Evolutionary conservation across 768 basidiomycete species (phyloP).

Genomic region (Mycena kentingensis): DNA sequence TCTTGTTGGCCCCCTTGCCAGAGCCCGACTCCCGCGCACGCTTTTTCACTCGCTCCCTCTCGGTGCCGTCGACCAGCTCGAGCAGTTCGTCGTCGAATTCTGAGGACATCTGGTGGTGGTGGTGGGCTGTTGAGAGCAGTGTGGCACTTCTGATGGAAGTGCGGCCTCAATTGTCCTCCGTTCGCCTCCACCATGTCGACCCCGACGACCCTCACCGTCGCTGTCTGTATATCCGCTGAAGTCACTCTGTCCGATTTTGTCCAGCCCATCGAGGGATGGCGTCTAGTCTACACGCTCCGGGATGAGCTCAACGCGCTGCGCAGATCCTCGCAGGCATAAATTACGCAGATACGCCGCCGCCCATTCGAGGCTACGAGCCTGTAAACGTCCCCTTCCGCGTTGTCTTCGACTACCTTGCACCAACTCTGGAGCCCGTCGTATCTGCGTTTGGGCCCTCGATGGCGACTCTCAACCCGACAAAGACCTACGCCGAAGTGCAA

Average conservation of each 20-base stretch:
- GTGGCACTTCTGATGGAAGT: neutral
- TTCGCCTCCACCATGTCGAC: neutral
- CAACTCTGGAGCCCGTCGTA: constrained; percentile 22
- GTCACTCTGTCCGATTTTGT: constrained; percentile 25
- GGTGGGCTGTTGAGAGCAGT: too few species aligned
- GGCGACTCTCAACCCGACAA: constrained; percentile 23
- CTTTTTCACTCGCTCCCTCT: too few species aligned
- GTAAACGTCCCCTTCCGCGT: constrained; percentile 17
- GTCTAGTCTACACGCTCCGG: too few species aligned
- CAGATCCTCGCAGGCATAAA: constrained; percentile 22
- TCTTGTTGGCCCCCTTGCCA: constrained; percentile 50
- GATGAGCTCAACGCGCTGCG: too few species aligned
- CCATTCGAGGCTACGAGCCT: neutral
- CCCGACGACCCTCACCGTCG: constrained; percentile 20
- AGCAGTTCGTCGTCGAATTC: constrained; percentile 71
- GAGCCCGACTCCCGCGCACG: constrained; percentile 49
- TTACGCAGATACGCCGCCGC: neutral
- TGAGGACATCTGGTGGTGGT: constrained; percentile 14
- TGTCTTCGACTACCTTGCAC: constrained; percentile 24
- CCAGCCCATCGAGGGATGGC: constrained; percentile 23
- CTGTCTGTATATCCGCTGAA: constrained; percentile 21
- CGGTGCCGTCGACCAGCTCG: constrained; percentile 68
- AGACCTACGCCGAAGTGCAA: constrained; percentile 25
- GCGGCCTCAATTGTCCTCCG: neutral
- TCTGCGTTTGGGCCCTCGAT: constrained; percentile 8